Conservation (phyloP, 176 grass and related monocot genomes). For the Triticum turgidum region DNA sequence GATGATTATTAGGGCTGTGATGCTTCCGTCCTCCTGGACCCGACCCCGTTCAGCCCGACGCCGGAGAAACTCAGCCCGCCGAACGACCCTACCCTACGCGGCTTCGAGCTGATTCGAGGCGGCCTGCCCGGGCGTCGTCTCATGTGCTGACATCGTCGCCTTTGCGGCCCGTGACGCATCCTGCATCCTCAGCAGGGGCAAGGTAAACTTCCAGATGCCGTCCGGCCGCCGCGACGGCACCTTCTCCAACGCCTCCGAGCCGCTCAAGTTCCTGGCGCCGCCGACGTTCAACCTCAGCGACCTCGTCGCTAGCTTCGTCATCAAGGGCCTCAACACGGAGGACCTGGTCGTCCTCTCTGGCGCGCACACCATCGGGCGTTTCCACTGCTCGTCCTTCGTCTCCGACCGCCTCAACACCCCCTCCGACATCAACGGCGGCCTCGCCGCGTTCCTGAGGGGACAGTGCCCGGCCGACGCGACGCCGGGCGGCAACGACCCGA, state of each 20-base stretch:
- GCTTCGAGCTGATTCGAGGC: slow-evolving; percentile 7
- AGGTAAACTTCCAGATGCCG: neutral
- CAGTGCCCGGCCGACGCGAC: slow-evolving; percentile 7
- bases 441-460: neutral
- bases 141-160: neutral
- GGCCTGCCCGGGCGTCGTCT: neutral
- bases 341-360: slow-evolving; percentile 8
- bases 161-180: neutral
- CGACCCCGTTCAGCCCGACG: neutral
- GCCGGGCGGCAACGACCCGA: neutral
- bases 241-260: neutral
- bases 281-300: neutral
- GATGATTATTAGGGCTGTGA: neutral
- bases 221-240: slow-evolving; percentile 11
- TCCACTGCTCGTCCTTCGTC: slow-evolving; percentile 42
- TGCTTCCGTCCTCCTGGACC: neutral
- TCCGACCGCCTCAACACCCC: neutral
- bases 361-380: neutral
- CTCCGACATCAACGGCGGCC: neutral
- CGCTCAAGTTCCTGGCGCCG: neutral
- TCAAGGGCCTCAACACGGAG: neutral
- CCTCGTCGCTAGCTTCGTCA: neutral
- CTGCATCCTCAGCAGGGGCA: neutral
- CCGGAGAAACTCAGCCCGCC: too few species aligned
- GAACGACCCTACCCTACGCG: neutral